Conservation (phyloP, 176 grass and related monocot genomes). For the Aegilops speltoides region DNA sequence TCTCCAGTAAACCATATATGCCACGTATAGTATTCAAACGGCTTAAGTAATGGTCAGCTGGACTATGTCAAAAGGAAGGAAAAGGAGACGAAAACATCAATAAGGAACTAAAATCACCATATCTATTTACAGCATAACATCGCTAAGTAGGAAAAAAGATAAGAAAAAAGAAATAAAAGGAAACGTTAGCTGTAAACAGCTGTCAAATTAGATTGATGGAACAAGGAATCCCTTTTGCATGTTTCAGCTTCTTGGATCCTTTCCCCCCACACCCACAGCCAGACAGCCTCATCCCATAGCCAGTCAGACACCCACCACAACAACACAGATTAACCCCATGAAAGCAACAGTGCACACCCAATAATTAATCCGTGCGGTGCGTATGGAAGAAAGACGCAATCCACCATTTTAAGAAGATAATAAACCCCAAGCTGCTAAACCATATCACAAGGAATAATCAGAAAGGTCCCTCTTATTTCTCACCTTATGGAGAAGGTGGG, state of each 20-base stretch:
- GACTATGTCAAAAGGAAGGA: conserved; percentile 21
- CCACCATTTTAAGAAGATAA: conserved; percentile 39
- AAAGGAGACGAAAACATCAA: conserved; percentile 36
- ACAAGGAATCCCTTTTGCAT: conserved; percentile 35
- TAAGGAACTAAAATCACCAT: conserved; percentile 34
- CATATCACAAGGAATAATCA: conserved; percentile 23
- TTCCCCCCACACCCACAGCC: neutral
- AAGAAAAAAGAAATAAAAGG: neutral
- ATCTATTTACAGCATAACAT: conserved; percentile 27
- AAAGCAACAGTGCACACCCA: conserved; percentile 49
- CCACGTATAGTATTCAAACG: conserved; percentile 23
- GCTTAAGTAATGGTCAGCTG: neutral
- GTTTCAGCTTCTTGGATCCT: conserved; percentile 40
- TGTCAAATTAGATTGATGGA: conserved; percentile 38
- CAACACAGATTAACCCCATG: conserved; percentile 42
- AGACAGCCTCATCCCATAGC: conserved; percentile 31
- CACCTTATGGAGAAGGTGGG: conserved; percentile 96
- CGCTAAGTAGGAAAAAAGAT: conserved; percentile 13
- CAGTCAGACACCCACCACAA: conserved; percentile 34
- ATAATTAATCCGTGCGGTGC: conserved; percentile 36
- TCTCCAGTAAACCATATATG: neutral
- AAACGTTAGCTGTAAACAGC: conserved; percentile 30
- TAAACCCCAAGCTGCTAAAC: conserved; percentile 28
- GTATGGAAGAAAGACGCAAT: conserved; percentile 23
- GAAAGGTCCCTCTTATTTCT: conserved; percentile 31